Base-by-base conservation (phyloP, 1,139 yeast genomes). In the Saccharomyces hybrid region DNA sequence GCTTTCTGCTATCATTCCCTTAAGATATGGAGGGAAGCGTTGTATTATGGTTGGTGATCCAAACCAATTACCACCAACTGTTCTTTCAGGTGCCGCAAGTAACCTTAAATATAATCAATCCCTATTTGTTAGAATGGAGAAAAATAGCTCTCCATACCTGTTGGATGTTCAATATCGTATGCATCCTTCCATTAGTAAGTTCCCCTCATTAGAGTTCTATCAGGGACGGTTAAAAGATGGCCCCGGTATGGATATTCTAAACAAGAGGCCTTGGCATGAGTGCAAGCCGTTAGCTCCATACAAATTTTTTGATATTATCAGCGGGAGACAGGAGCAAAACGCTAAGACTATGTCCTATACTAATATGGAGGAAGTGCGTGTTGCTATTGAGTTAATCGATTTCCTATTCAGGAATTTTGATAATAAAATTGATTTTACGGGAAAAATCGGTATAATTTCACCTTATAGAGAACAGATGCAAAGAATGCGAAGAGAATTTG, bases 21-120 rank as follows among this genome's bases (percentile, higher is more conserved):
- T 95, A 60, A 78, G 96, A 65, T 95, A 91, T 68, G 99, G 99
- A 1, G 88, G 96, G 64, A 83, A 79, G 58, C 83, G 84, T 55
- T 91, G 98, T 73, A 85, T 95, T 51, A 88, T 95, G 96, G 99
- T 95, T 52, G 99, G 99, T 66, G 99, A 95, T 74, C 99, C 99
- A 2, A 91, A 93, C 67, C 99, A 95, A 73, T 78, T 95, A 58
- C 99, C 99, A 0, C 99, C 99, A 0, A 95, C 99, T 0, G 99
- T 95, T n/a, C 72, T 95, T 27, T 93, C 99, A 0, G 91, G 87
- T 63, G 84, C 83, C 6, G 98, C 98, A 1, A 84, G 95, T 0
- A 76, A 81, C 5, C 80, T 78, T 58, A 82, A 83, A 48, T 95
- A 95, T 66, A 96, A 93, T 59, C 96, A 91, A 69, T 87, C 96